phyloP scores from a whole-genome alignment of 495 filamentous ascomycete species.

The Aspergillus biplanus region DNA sequence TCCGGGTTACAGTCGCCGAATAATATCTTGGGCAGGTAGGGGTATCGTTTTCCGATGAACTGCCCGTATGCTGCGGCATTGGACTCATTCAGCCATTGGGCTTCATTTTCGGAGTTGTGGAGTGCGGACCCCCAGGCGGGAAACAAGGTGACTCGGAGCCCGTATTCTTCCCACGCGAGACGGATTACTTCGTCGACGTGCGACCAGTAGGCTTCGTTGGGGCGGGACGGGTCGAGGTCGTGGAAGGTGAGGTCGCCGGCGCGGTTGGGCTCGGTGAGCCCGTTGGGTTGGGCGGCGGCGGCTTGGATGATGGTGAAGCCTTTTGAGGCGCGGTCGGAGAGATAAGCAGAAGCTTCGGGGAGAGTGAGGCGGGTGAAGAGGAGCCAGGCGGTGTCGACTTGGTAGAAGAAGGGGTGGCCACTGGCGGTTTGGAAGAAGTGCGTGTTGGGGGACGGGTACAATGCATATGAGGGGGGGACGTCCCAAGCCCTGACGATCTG shows the following conservation, averaged over 20 bases:
- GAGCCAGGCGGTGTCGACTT: slow-evolving; percentile 22
- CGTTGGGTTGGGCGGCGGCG: not conserved
- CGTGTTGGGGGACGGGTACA: slow-evolving; percentile 8
- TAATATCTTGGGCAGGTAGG: slow-evolving; percentile 11
- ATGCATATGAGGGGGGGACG: slow-evolving; percentile 2
- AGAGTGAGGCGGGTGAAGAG: slow-evolving; percentile 15
- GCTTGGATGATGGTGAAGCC: slow-evolving; percentile 12
- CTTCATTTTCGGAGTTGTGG: no score
- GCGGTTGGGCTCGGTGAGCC: slow-evolving; percentile 12
- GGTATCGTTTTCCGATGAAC: slow-evolving; percentile 12
- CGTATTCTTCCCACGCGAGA: slow-evolving; percentile 15
- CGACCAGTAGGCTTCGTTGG: slow-evolving; percentile 16
- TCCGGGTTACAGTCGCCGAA: slow-evolving; percentile 9
- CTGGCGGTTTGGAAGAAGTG: slow-evolving; percentile 5
- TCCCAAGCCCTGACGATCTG: no score
- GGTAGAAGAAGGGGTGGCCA: slow-evolving; percentile 17
- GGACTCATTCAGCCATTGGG: no score
- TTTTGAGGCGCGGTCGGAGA: slow-evolving; percentile 10
- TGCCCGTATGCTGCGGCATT: not conserved
- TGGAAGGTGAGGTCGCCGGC: slow-evolving; percentile 14
- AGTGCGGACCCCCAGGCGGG: slow-evolving; percentile 8
- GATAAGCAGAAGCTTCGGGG: slow-evolving; percentile 12
- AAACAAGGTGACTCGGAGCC: slow-evolving; percentile 10
- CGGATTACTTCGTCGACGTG: slow-evolving; percentile 13
- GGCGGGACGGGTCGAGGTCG: slow-evolving; percentile 2